Evolutionary conservation across 495 filamentous ascomycete genomes (phyloP).

Genomic region (Penicillium dipodomyicola): DNA sequence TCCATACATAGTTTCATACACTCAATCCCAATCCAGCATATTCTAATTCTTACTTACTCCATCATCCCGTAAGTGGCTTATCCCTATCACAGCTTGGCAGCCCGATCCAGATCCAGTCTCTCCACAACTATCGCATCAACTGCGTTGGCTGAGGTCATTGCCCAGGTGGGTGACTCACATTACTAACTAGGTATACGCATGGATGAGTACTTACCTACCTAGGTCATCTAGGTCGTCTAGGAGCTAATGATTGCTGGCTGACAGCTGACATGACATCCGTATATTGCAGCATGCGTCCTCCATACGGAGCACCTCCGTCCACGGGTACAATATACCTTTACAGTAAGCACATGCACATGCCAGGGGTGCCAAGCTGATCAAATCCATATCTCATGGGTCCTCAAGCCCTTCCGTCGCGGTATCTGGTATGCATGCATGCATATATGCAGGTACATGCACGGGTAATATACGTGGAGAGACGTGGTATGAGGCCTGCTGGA

Average conservation of each 20-base stretch:
- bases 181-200: neutral
- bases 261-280: neutral
- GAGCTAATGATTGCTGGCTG: neutral
- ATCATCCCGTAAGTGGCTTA: neutral
- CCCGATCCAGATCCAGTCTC: conserved; percentile 1
- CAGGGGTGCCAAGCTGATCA: neutral
- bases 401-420: neutral
- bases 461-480: conserved; percentile 6
- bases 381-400: neutral
- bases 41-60: neutral
- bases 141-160: neutral
- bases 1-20: neutral
- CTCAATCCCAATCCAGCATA: neutral
- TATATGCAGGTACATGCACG: conserved; percentile 30
- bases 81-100: neutral
- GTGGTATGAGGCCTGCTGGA: neutral
- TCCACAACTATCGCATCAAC: neutral
- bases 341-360: neutral
- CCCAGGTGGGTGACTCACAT: neutral
- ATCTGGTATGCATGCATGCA: conserved; percentile 20
- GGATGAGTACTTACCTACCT: too few relatives aligned
- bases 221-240: too few relatives aligned
- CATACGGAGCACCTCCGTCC: too few relatives aligned
- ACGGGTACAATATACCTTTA: neutral
- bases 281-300: too few relatives aligned